Base-by-base conservation (phyloP, 2,329 filamentous ascomycete species). In the Massarina eburnea region DNA sequence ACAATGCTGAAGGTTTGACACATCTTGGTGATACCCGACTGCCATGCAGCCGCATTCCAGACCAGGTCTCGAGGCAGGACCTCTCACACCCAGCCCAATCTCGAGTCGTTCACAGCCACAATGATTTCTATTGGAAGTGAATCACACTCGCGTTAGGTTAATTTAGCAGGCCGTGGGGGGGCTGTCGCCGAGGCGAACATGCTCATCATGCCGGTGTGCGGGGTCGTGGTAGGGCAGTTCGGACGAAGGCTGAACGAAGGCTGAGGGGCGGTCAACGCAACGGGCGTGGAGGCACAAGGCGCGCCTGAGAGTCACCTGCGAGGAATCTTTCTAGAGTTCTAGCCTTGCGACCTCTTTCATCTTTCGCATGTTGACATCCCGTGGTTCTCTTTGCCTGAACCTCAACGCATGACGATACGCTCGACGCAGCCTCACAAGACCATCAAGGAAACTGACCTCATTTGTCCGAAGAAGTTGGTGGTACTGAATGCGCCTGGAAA, bases 61-160 rank as follows among this genome's bases (percentile, higher is more conserved):
- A n/a, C n/a, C n/a, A n/a, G n/a, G n/a, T n/a, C n/a, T n/a, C n/a
- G n/a, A n/a, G n/a, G n/a, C n/a, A n/a, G n/a, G n/a, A n/a, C n/a
- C n/a, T n/a, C n/a, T n/a, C n/a, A n/a, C n/a, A n/a, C n/a, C n/a
- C n/a, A n/a, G n/a, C n/a, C n/a, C n/a, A n/a, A n/a, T n/a, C n/a
- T n/a, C n/a, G n/a, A n/a, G n/a, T n/a, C n/a, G n/a, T n/a, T n/a
- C n/a, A n/a, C n/a, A n/a, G n/a, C n/a, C n/a, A n/a, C n/a, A n/a
- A n/a, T n/a, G n/a, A n/a, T n/a, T n/a, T n/a, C n/a, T n/a, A n/a
- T n/a, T n/a, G n/a, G n/a, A n/a, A n/a, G n/a, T n/a, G n/a, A n/a
- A n/a, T n/a, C n/a, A n/a, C n/a, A n/a, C 38, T 38, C 34, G 35
- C 19, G 35, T 38, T 38, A 38, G 35, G 35, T 15, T 24, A 19